Evolutionary conservation across 805 yeast species (phyloP).

Genomic region (Candida boleticola): DNA sequence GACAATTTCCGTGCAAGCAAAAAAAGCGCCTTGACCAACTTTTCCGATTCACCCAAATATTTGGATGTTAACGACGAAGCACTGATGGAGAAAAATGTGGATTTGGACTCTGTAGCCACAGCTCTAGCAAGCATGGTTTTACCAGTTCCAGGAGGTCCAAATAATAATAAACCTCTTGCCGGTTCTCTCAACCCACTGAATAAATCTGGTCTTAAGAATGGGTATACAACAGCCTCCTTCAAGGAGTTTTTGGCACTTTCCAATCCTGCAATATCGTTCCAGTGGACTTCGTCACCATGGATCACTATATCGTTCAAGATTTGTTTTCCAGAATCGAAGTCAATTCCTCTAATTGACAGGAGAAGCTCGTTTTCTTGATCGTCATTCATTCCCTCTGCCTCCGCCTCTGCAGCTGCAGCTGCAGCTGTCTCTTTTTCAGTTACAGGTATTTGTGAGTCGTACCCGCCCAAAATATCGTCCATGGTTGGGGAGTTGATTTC

Average conservation of each 20-base stretch:
- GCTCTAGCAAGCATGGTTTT: conserved; percentile 97
- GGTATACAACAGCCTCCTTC: conserved; percentile 95
- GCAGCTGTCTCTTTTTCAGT: conserved; percentile 9
- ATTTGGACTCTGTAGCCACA: conserved; percentile 91
- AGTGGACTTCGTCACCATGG: conserved; percentile 84
- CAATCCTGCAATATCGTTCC: conserved; percentile 97
- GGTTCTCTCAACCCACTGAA: conserved; percentile 79
- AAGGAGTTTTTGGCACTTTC: conserved; percentile 94
- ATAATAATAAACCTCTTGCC: conserved; percentile 77
- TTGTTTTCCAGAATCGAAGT: conserved; percentile 73
- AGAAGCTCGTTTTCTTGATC: conserved; percentile 40
- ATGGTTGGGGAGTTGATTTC: conserved; percentile 21
- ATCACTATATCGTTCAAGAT: conserved; percentile 86
- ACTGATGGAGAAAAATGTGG: conserved; percentile 88
- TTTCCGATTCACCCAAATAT: conserved; percentile 90
- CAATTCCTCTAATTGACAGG: conserved; percentile 65
- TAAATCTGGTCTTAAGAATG: conserved; percentile 90
- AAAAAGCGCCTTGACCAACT: conserved; percentile 85
- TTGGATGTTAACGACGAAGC: conserved; percentile 89
- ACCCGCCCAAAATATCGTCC: conserved; percentile 23
- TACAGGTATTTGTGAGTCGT: conserved; percentile 8
- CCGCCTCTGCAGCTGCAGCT: background rate
- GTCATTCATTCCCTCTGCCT: conserved; percentile 14
- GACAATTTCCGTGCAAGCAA: conserved; percentile 80
- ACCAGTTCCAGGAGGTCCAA: conserved; percentile 89